Evolutionary conservation across 2,329 filamentous ascomycete species (phyloP), one percentile per base, ranked within the genome.

Genomic region (Myotisia sp.): DNA sequence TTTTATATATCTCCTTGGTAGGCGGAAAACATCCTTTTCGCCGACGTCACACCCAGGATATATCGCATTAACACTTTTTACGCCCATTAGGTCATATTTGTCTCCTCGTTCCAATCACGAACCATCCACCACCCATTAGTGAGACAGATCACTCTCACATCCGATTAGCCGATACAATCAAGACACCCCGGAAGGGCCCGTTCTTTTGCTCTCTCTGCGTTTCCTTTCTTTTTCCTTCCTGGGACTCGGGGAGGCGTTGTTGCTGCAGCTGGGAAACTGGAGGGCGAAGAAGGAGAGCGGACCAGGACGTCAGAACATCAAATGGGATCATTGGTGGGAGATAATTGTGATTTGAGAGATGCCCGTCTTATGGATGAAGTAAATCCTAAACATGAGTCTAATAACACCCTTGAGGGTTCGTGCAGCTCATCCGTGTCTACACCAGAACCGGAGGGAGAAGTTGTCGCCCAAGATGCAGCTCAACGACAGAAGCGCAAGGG

Each of bases 401-500:
- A 32, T 24, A 29, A 44, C 53, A 26, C 35, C 35, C 51, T 48
- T 18, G 61, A 63, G 40, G 55, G 54, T 38, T 61, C 59, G 22
- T 56, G 58, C 47, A 60, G 56, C 40, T 62, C 59, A 18, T 50
- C 53, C n/a, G 55, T 57, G 32, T 66, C 63, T 27, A 61, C 60
- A 2, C 62, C 62, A 8, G 63, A 65, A 30, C 52, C 56, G 7
- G 60, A 62, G 38, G 58, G 53, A 34, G 53, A 58, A 39, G 46
- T 50, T 21, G 45, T 58, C 34, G 53, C 46, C 8, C 59, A 58
- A 42, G 61, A 65, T 39, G 50, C 56, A n/a, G 51, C 56, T 36
- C 62, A 62, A 44, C 59, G 57, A 32, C 85, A 86, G 54, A 98
- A 98, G 69, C 76, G 90, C 53, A 98, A 98, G 67, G 90, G 90